phyloP scores from a whole-genome alignment of 228 moss, liverwort and hornwort species.

The Sphagnum fallax region DNA sequence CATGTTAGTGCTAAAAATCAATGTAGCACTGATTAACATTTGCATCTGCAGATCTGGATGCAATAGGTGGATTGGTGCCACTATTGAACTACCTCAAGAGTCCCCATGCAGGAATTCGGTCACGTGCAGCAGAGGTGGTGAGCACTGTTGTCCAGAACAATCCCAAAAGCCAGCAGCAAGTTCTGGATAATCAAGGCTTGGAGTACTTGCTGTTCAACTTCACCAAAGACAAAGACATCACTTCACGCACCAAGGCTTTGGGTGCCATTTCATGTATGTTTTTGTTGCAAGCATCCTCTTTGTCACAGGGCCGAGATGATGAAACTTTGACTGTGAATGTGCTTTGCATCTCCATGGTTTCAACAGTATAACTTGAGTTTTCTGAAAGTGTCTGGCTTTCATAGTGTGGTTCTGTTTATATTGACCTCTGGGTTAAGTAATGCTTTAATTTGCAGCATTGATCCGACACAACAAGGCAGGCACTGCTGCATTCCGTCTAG shows the following conservation, averaged over 20 bases:
- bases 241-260: conserved; percentile 77
- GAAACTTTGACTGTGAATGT: too few relatives aligned
- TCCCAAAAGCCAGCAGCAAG: conserved; percentile 83
- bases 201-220: conserved; percentile 65
- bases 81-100: conserved; percentile 67
- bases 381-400: neutral
- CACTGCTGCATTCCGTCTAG: conserved; percentile 70
- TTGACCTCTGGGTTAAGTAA: neutral
- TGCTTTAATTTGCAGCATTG: conserved; percentile 37
- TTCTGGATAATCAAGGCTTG: conserved; percentile 67
- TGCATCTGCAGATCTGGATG: conserved; percentile 62
- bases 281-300: neutral
- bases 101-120: conserved; percentile 60
- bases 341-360: neutral
- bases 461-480: conserved; percentile 80
- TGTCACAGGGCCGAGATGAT: too few relatives aligned
- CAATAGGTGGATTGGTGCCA: conserved; percentile 82
- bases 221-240: conserved; percentile 53
- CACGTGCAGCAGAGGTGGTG: conserved; percentile 87
- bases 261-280: conserved; percentile 87
- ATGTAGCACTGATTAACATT: neutral
- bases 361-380: neutral
- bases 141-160: conserved; percentile 93
- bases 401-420: neutral
- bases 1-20: too few relatives aligned